Conservation (phyloP, 495 filamentous ascomycete species). For the Penicillium lividum region DNA sequence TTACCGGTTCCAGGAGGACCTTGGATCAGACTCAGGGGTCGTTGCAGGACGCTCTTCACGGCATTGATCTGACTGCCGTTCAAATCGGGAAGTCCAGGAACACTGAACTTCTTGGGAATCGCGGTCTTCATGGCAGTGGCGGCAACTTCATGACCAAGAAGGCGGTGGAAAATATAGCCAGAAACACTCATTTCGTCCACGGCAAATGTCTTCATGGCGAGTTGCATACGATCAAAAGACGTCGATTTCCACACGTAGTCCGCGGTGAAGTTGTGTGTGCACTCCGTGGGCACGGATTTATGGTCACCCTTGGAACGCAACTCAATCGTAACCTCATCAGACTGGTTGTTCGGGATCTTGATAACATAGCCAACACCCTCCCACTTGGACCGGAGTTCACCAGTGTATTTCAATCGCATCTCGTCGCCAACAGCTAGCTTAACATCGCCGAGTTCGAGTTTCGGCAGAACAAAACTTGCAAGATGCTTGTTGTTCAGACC, state of each 20-base stretch:
- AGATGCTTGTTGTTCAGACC: constrained; percentile 98
- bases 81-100: constrained; percentile 91
- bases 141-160: constrained; percentile 94
- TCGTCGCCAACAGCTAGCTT: constrained; percentile 98
- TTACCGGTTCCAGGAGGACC: constrained; percentile 97
- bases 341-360: constrained; percentile 99
- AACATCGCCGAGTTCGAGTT: constrained; percentile 96
- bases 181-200: constrained; percentile 98
- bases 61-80: constrained; percentile 96
- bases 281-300: constrained; percentile 94
- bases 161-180: constrained; percentile 97
- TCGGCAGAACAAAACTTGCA: constrained; percentile 93
- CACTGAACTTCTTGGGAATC: constrained; percentile 95
- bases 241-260: constrained; percentile 99
- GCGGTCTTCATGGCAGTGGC: constrained; percentile 96
- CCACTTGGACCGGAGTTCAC: constrained; percentile 91
- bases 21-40: constrained; percentile 93
- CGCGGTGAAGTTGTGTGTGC: constrained; percentile 96
- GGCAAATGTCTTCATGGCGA: constrained; percentile 98
- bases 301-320: constrained; percentile 86
- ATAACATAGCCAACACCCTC: constrained; percentile 99
- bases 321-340: constrained; percentile 96
- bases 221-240: constrained; percentile 98
- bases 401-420: constrained; percentile 96
- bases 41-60: constrained; percentile 92